Evolutionary conservation across 176 grass and related monocot genomes (phyloP).

Genomic region (Avena insularis): DNA sequence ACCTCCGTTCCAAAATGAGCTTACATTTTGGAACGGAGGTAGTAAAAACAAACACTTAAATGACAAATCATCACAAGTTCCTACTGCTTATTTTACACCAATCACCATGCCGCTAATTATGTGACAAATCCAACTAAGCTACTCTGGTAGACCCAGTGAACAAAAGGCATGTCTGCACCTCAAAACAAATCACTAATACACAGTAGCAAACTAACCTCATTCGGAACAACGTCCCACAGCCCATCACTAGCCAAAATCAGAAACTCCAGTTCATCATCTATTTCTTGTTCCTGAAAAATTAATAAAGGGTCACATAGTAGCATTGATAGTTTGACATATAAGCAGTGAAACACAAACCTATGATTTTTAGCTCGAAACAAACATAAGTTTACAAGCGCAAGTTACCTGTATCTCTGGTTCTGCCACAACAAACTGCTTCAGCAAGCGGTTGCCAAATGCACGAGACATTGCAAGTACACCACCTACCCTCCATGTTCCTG

Average conservation of each 20-base stretch:
- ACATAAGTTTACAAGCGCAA: not conserved
- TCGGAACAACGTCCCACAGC: slow-evolving; percentile 83
- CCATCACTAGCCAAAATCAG: slow-evolving; percentile 94
- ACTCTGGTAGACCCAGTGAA: not conserved
- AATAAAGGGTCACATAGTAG: slow-evolving; percentile 13
- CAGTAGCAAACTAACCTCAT: slow-evolving; percentile 70
- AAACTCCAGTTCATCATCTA: slow-evolving; percentile 79
- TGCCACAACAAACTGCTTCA: slow-evolving; percentile 95
- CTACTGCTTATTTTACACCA: no score
- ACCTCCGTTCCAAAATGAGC: no score
- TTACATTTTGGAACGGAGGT: no score
- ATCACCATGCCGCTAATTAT: not conserved
- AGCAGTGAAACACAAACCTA: not conserved
- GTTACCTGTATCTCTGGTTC: slow-evolving; percentile 95
- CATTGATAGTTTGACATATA: not conserved
- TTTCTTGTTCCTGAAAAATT: slow-evolving; percentile 64
- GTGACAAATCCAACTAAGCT: slow-evolving; percentile 10
- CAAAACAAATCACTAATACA: slow-evolving; percentile 4
- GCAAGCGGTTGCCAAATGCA: slow-evolving; percentile 94
- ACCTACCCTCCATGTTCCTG: slow-evolving; percentile 98
- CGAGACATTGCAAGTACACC: slow-evolving; percentile 98
- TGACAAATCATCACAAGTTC: no score
- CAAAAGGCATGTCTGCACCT: not conserved
- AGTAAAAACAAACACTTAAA: not conserved
- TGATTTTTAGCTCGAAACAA: not conserved